Percentiles rank a stretch among this genome's conserved stretches.
phyloP scores from a whole-genome alignment of 2,329 filamentous ascomycete species.

The Calonectria honghensis region DNA sequence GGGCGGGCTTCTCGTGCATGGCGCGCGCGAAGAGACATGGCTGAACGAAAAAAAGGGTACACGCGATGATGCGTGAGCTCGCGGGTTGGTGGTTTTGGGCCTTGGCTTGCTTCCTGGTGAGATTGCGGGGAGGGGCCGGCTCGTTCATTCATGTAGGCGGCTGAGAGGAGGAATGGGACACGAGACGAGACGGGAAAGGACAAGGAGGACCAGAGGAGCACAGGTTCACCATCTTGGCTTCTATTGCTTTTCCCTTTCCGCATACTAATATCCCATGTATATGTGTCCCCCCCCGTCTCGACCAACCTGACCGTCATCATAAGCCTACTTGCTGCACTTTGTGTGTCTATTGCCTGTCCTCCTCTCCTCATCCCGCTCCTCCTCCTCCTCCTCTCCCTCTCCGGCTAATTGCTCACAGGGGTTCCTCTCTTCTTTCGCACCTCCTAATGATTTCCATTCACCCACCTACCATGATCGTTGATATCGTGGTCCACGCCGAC shows the following conservation, averaged over 20 bases:
- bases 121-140: too few relatives aligned
- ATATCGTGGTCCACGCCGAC: constrained; percentile 69
- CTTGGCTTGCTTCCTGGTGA: not conserved
- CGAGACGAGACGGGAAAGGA: not conserved
- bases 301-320: not conserved
- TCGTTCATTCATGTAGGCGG: not conserved
- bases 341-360: not conserved
- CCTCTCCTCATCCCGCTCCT: not conserved
- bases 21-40: constrained; percentile 31
- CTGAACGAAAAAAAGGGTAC: not conserved
- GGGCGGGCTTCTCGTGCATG: not conserved
- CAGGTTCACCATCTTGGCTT: not conserved
- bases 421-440: not conserved
- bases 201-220: not conserved
- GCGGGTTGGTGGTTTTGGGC: not conserved
- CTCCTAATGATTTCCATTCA: not conserved
- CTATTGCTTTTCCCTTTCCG: not conserved
- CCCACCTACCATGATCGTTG: constrained; percentile 44
- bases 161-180: not conserved
- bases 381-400: too few relatives aligned
- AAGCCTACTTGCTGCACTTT: not conserved
- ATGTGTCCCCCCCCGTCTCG: not conserved
- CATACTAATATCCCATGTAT: not conserved
- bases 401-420: not conserved
- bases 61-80: not conserved